Evolutionary conservation across 2,329 filamentous ascomycete genomes (phyloP).

Genomic region (Clonostachys chloroleuca): DNA sequence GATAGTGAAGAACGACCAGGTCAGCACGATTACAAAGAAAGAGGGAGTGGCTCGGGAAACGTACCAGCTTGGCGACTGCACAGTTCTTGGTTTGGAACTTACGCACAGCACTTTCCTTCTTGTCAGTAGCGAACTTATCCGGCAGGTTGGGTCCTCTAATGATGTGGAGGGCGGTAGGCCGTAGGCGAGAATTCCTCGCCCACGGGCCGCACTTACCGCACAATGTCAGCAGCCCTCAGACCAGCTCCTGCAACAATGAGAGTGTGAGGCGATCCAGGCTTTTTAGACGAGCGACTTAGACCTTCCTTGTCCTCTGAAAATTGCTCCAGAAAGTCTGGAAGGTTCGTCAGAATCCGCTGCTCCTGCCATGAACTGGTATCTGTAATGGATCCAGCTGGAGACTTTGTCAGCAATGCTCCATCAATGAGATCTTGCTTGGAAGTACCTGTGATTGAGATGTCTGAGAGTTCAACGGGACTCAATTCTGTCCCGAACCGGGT

Average conservation of each 20-base stretch:
- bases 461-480: conserved; percentile 78
- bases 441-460: conserved; percentile 73
- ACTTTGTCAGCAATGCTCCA: not conserved
- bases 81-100: conserved; percentile 76
- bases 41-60: conserved; percentile 4
- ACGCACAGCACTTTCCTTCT: conserved; percentile 55
- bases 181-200: not conserved
- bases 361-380: conserved; percentile 76
- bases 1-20: not conserved
- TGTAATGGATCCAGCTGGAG: conserved; percentile 64
- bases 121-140: conserved; percentile 8
- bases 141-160: not conserved
- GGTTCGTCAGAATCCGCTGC: conserved; percentile 62
- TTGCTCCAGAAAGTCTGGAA: conserved; percentile 74
- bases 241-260: conserved; percentile 84
- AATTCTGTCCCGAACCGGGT: conserved; percentile 75
- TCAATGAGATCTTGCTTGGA: too few relatives aligned
- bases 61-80: conserved; percentile 74
- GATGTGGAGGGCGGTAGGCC: not conserved
- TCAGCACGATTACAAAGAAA: conserved; percentile 4
- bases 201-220: conserved; percentile 44
- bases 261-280: conserved; percentile 76
- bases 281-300: conserved; percentile 61
- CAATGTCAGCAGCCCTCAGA: conserved; percentile 79
- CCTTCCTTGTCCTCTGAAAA: conserved; percentile 53